Conservation (phyloP, 2,329 filamentous ascomycete genomes). For the Penicillium freii region DNA sequence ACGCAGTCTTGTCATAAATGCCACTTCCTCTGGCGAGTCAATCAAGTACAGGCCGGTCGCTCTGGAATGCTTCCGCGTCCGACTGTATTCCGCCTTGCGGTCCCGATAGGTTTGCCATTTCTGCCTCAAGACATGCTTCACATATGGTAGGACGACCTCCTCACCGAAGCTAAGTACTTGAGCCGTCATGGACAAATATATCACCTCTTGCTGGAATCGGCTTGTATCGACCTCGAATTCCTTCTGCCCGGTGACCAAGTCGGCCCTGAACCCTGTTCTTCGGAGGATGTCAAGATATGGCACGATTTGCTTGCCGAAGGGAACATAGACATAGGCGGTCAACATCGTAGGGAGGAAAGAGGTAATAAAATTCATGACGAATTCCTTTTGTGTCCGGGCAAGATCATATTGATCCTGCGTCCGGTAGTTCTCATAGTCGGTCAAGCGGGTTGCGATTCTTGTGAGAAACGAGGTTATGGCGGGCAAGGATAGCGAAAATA, state of each 20-base stretch:
- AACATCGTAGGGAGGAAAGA: conserved; percentile 91
- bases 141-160: conserved; percentile 79
- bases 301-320: conserved; percentile 79
- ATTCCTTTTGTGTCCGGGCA: conserved; percentile 86
- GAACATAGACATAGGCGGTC: conserved; percentile 91
- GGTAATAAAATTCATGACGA: conserved; percentile 94
- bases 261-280: conserved; percentile 45
- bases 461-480: conserved; percentile 74
- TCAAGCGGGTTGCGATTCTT: conserved; percentile 71
- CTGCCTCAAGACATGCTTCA: conserved; percentile 73
- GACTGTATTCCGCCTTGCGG: conserved; percentile 35
- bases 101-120: conserved; percentile 56
- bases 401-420: conserved; percentile 80
- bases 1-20: conserved; percentile 77
- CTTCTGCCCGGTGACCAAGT: conserved; percentile 44
- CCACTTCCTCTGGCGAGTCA: conserved; percentile 73
- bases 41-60: conserved; percentile 51
- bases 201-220: conserved; percentile 83
- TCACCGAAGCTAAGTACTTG: conserved; percentile 84
- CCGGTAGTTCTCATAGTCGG: conserved; percentile 86
- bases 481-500: conserved; percentile 79
- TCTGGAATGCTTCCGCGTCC: conserved; percentile 26
- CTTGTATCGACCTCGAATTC: conserved; percentile 79
- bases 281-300: conserved; percentile 84
- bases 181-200: conserved; percentile 93